Base-by-base conservation (phyloP, 768 basidiomycete species). In the Myochromella boudieri region DNA sequence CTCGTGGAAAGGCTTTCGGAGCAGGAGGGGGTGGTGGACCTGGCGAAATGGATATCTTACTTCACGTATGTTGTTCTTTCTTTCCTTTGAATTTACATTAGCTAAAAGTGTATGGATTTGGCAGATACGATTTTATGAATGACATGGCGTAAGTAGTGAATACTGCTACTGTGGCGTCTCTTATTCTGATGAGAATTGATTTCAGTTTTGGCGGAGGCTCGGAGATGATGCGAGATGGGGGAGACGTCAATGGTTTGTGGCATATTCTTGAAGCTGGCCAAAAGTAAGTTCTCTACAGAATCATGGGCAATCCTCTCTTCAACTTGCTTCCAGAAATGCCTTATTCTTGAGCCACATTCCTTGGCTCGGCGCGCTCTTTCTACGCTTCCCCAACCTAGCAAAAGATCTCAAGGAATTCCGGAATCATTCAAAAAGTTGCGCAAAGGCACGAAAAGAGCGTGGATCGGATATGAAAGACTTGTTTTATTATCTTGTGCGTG, bases 291-390 rank as follows among this genome's bases (percentile, higher is more conserved):
- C n/a, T n/a, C n/a, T n/a, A n/a, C n/a, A n/a, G n/a, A n/a, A n/a
- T n/a, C n/a, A n/a, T n/a, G n/a, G n/a, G n/a, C n/a, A n/a, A n/a
- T n/a, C n/a, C n/a, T n/a, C n/a, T n/a, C n/a, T n/a, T n/a, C n/a
- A n/a, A 37, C 28, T 31, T 8, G 28, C 41, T 24, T 21, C 17
- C 40, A 77, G 74, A 38, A 62, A 66, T 47, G 70, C 73, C 4
- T 61, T 77, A 6, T 61, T 77, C 46, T 65, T 76, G 61, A 67
- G 68, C 9, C 72, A 76, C 36, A 58, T 76, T 1, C 74, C 77
- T 9, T 80, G 77, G 76, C 42, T 75, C 18, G 68, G 72, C 10
- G 59, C 68, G 36, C 62, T 77, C 47, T 68, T 72, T 37, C 43
- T 66, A 12, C 56, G 58, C 39, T 53, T 69, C 25, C 75, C 75